Evolutionary conservation across 2,329 filamentous ascomycete species (phyloP).

Genomic region (Niveomyces coronatus): DNA sequence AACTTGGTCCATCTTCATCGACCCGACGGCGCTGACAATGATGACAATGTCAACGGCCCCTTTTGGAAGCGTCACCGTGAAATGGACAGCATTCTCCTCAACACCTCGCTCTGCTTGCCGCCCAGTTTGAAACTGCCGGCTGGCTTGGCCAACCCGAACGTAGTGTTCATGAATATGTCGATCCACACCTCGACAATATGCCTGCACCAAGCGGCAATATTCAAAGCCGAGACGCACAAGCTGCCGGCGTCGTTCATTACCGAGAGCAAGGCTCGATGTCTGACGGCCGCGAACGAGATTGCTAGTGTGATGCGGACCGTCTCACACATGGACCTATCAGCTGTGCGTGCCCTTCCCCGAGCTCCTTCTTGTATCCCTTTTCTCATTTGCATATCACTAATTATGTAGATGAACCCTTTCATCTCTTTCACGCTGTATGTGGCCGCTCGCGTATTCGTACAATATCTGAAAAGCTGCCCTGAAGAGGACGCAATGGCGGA

Average conservation of each 20-base stretch:
- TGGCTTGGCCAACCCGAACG: constrained; percentile 68
- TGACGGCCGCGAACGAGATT: constrained; percentile 88
- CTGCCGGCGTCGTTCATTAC: constrained; percentile 66
- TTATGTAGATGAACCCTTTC: constrained; percentile 77
- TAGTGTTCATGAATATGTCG: constrained; percentile 92
- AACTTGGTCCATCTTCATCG: constrained; percentile 89
- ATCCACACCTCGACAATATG: constrained; percentile 95
- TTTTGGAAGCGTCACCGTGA: constrained; percentile 92
- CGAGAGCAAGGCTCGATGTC: constrained; percentile 87
- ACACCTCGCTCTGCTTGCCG: constrained; percentile 77
- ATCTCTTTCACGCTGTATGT: constrained; percentile 94
- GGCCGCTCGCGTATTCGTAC: constrained; percentile 88
- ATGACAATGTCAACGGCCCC: constrained; percentile 79
- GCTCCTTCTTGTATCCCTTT: neutral
- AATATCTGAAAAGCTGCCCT: constrained; percentile 90
- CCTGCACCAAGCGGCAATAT: constrained; percentile 95
- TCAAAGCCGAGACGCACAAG: constrained; percentile 86
- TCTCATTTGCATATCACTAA: constrained; percentile 13
- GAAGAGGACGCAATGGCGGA: constrained; percentile 70
- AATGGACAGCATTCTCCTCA: constrained; percentile 83
- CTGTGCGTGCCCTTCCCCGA: constrained; percentile 49
- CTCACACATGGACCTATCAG: constrained; percentile 75
- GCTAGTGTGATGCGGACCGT: constrained; percentile 93
- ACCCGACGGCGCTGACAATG: constrained; percentile 68
- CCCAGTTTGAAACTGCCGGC: constrained; percentile 66